Evolutionary conservation across 2,329 filamentous ascomycete species (phyloP), one percentile per base, ranked within the genome.

Genomic region (Orbilia brochopaga): DNA sequence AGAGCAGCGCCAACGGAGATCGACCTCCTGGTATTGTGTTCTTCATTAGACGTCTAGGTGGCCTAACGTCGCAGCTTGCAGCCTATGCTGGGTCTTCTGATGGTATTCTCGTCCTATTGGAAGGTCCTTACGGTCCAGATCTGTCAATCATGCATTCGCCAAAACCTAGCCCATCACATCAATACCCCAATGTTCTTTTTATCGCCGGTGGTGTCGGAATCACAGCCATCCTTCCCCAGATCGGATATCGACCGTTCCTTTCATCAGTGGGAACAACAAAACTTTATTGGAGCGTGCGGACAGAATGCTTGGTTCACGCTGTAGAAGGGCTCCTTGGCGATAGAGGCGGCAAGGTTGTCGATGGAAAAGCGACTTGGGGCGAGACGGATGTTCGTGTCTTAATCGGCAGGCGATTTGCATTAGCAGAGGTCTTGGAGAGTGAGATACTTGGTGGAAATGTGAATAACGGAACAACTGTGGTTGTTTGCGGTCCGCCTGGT

Each of bases 161-260:
- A 8, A 46, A 24, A 7, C 55, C 55, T 10, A 37, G 55, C 1
- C 42, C 55, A 0, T 50, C 1, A 5, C 53, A 64, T 1, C 73
- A 75, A 5, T 78, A 77, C 67, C 74, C 73, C 0, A 75, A 72
- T 2, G 42, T 78, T 1, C 13, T 79, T 0, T 77, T 74, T 51
- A 75, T 79, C 6, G 78, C 78, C 0, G 78, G 79, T 15, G 79
- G 78, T 2, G 77, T 79, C 0, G 78, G 78, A 15, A 75, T 79
- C 7, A 78, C 76, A 2, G 76, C 77, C 5, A 73, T 78, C 11
- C 64, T 79, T 17, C 76, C 79, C 15, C 15, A n/a, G 4, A 44
- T 61, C 7, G 42, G 23, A 21, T 32, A 32, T 4, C 40, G 42
- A 11, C 57, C 27, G 4, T 51, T 42, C 35, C 24, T 61, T 8